Evolutionary conservation across 345 rosid species (phyloP), one percentile per base, ranked within the genome.

Genomic region (Euclidium syriacum): DNA sequence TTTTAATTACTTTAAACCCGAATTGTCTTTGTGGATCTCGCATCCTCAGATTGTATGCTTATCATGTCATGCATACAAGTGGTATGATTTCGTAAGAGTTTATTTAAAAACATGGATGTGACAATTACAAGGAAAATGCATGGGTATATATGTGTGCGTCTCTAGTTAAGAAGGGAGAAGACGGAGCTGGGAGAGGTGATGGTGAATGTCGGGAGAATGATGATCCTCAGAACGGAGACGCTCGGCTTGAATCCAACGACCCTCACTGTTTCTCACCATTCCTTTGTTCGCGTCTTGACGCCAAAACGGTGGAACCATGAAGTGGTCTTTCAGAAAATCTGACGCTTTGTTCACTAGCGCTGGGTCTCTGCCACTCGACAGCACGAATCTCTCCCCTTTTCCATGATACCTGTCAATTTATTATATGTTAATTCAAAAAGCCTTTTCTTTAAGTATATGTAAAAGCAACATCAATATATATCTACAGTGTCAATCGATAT

Each of bases 251-350:
- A 81, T 58, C 98, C 95, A 85, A 24, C 91, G 90, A 4, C 90
- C 98, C 1, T 85, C 91, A 10, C 70, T 38, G 56, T 74, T 75
- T 69, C 84, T 71, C 1, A 85, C 54, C 81, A 87, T 77, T 34
- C 98, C 96, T 62, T 90, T 90, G 71, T 90, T 90, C 27, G 77
- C 81, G 9, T 78, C 81, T 70, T 90, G 97, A 72, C 89, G 71
- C 97, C 97, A 87, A 38, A 30, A 73, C 6, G 95, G 97, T 29
- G 94, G 94, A 42, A 90, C 88, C 81, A 79, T 63, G 65, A 79
- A 78, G 50, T 85, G 89, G n/a, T 84, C 89, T 68, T 85, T 84
- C 38, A 91, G 17, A 47, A 91, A 85, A 34, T 91, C 94, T 3
- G 81, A 74, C 0, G 80, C 86, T 72, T 87, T 90, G 78, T 90